Percentiles rank a stretch among this genome's conserved stretches.
Conservation (phyloP, 208 protist species). For the Leishmania turanica region DNA sequence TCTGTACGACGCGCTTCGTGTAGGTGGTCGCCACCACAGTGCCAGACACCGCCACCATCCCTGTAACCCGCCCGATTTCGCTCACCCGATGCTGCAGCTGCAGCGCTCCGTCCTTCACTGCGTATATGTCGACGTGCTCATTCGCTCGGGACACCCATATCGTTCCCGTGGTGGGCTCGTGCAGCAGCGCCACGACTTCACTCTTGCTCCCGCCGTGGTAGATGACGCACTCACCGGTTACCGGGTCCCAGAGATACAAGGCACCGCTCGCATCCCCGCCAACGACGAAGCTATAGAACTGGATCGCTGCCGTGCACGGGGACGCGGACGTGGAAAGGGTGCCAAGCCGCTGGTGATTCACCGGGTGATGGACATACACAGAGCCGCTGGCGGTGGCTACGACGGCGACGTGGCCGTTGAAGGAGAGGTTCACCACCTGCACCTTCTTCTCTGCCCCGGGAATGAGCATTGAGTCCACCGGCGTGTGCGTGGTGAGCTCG, state of each 20-base stretch:
- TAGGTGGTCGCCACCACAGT: slow-evolving; percentile 64
- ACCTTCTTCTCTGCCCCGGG: slow-evolving; percentile 49
- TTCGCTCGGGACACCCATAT: slow-evolving; percentile 70
- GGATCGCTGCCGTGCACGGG: slow-evolving; percentile 55
- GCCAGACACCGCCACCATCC: slow-evolving; percentile 55
- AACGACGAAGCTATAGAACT: slow-evolving; percentile 57
- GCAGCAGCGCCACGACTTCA: slow-evolving; percentile 48
- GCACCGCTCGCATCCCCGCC: slow-evolving; percentile 56
- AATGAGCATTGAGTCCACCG: slow-evolving; percentile 20
- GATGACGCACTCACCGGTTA: slow-evolving; percentile 31
- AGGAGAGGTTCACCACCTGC: slow-evolving; percentile 46
- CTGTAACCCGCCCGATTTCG: slow-evolving; percentile 49
- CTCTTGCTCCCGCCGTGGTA: slow-evolving; percentile 45
- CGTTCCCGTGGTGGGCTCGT: slow-evolving; percentile 54
- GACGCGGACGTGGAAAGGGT: slow-evolving; percentile 36
- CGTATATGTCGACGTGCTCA: slow-evolving; percentile 69
- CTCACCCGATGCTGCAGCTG: slow-evolving; percentile 27
- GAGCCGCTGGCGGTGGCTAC: slow-evolving; percentile 52
- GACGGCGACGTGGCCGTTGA: slow-evolving; percentile 57
- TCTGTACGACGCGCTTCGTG: slow-evolving; percentile 45
- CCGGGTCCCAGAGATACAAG: slow-evolving; percentile 61
- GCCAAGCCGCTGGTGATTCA: slow-evolving; percentile 38
- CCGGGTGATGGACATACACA: slow-evolving; percentile 51
- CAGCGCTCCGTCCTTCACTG: slow-evolving; percentile 19
- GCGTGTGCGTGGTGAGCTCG: slow-evolving; percentile 20